Conservation (phyloP, 495 filamentous ascomycete species). For the Achaetomiella virescens region DNA sequence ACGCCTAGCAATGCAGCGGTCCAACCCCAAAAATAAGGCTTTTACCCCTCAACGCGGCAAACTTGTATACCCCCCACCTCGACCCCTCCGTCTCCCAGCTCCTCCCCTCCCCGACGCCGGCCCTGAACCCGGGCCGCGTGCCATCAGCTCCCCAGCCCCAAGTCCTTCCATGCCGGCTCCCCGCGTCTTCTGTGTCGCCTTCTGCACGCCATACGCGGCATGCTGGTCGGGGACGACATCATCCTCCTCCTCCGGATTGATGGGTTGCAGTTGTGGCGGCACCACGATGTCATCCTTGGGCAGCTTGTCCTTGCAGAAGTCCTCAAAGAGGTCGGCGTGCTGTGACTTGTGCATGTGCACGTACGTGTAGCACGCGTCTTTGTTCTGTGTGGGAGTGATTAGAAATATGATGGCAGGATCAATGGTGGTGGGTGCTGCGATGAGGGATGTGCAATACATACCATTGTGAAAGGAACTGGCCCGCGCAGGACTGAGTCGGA, state of each 20-base stretch:
- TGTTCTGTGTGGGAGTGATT: slow-evolving; percentile 51
- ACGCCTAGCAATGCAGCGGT: slow-evolving; percentile 5
- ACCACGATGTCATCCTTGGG: slow-evolving; percentile 82
- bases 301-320: slow-evolving; percentile 65
- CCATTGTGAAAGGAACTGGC: slow-evolving; percentile 9
- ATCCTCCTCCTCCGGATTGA: slow-evolving; percentile 97
- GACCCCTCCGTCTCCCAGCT: slow-evolving; percentile 16
- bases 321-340: slow-evolving; percentile 88
- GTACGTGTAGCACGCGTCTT: slow-evolving; percentile 82
- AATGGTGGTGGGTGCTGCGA: not conserved
- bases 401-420: not conserved
- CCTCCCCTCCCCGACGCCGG: not conserved
- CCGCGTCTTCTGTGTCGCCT: slow-evolving; percentile 65
- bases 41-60: slow-evolving; percentile 38
- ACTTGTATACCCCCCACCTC: slow-evolving; percentile 26
- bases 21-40: not conserved
- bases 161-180: slow-evolving; percentile 82
- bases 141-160: slow-evolving; percentile 71
- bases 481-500: not conserved
- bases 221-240: slow-evolving; percentile 97
- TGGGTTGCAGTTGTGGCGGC: slow-evolving; percentile 78
- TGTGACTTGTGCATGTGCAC: slow-evolving; percentile 77
- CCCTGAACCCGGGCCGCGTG: slow-evolving; percentile 36
- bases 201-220: slow-evolving; percentile 89
- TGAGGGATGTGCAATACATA: not conserved